Percentiles rank a stretch among this genome's conserved stretches.
Evolutionary conservation across 257 asterid species (phyloP).

Genomic region (Solanum verrucosum): DNA sequence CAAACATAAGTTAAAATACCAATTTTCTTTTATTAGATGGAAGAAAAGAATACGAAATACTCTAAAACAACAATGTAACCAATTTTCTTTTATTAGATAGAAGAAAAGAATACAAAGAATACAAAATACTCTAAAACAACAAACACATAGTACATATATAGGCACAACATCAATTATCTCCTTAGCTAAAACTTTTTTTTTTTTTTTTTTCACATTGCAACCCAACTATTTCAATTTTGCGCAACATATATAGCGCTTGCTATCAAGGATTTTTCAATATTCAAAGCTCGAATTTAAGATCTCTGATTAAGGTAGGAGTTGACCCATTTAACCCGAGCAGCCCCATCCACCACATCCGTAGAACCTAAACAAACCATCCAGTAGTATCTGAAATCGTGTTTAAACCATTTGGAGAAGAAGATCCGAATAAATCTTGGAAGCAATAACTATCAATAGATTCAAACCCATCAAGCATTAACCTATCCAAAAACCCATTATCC

Average conservation of each 20-base stretch:
- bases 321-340: too few species aligned
- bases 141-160: background rate
- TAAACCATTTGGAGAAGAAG: slow-evolving; percentile 15
- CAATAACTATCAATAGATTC: slow-evolving; percentile 30
- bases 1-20: background rate
- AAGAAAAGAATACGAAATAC: background rate
- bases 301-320: too few species aligned
- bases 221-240: too few species aligned
- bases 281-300: too few species aligned
- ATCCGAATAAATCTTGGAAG: slow-evolving; percentile 35
- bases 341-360: too few species aligned
- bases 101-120: background rate
- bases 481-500: slow-evolving; percentile 19
- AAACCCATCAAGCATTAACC: slow-evolving; percentile 33
- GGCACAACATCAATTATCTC: background rate
- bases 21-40: background rate
- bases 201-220: too few species aligned
- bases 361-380: background rate
- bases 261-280: too few species aligned
- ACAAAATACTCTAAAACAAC: background rate
- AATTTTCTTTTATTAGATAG: background rate
- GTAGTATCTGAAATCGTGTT: background rate
- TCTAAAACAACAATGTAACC: background rate
- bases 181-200: background rate
- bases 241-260: too few species aligned